Evolutionary conservation across 2,329 filamentous ascomycete genomes (phyloP).

Genomic region (Xylaria sp.): DNA sequence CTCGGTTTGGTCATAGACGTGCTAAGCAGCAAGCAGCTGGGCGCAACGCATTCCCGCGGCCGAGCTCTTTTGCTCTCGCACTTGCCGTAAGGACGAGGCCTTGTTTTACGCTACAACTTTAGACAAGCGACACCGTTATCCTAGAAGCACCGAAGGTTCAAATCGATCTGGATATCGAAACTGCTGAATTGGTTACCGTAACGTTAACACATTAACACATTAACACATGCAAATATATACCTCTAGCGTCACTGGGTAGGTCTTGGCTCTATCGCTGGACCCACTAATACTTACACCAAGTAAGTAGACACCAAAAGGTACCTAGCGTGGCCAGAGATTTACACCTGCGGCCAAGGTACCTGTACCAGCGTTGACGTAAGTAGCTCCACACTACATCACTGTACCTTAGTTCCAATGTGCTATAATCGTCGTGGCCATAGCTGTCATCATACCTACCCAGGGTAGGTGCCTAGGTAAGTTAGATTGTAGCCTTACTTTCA

Average conservation of each 20-base stretch:
- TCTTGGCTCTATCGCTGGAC: background rate
- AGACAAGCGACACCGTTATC: background rate
- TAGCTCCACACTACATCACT: background rate
- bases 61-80: background rate
- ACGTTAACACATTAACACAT: too few species aligned
- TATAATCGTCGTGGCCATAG: slow-evolving; percentile 8
- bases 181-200: background rate
- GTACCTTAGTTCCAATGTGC: background rate
- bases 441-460: background rate
- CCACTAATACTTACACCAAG: too few species aligned
- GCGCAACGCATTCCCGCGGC: background rate
- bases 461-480: too few species aligned
- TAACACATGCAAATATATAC: background rate
- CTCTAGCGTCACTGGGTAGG: background rate
- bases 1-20: background rate
- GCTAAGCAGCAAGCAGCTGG: background rate
- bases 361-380: background rate
- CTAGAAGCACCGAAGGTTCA: background rate
- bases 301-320: background rate
- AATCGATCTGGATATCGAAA: background rate
- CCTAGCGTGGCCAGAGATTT: background rate
- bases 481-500: slow-evolving; percentile 15
- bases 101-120: too few species aligned
- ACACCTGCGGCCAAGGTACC: background rate
- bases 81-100: too few species aligned